phyloP scores from a whole-genome alignment of 2,329 filamentous ascomycete species.

The Coniochaeta sp. region DNA sequence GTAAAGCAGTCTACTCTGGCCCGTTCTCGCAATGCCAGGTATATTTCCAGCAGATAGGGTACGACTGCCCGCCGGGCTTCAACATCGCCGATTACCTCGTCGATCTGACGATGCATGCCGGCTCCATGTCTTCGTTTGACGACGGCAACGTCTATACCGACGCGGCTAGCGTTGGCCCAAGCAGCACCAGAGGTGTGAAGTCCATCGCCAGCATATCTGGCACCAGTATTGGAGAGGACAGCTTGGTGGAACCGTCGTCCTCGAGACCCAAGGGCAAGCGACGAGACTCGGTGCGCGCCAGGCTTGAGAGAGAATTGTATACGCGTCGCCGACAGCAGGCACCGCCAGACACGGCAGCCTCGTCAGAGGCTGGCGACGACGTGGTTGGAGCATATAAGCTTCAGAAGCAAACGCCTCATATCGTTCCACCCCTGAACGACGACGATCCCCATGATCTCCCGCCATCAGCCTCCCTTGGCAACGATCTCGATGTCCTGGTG shows the following conservation, averaged over 20 bases:
- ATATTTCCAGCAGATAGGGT: slow-evolving; percentile 90
- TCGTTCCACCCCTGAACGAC: slow-evolving; percentile 47
- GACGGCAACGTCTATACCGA: slow-evolving; percentile 44
- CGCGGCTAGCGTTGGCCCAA: slow-evolving; percentile 65
- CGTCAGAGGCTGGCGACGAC: slow-evolving; percentile 47
- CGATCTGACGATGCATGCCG: slow-evolving; percentile 94
- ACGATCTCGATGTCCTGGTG: slow-evolving; percentile 77
- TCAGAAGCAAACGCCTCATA: slow-evolving; percentile 33
- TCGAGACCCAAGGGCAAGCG: slow-evolving; percentile 62
- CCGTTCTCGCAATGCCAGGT: slow-evolving; percentile 80
- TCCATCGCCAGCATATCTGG: slow-evolving; percentile 81
- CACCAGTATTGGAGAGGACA: slow-evolving; percentile 63
- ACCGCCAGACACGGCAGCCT: slow-evolving; percentile 53
- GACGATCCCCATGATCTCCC: slow-evolving; percentile 64
- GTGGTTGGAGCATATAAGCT: slow-evolving; percentile 44
- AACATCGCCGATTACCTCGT: slow-evolving; percentile 98
- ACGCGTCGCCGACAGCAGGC: slow-evolving; percentile 62
- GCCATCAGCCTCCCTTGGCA: slow-evolving; percentile 52
- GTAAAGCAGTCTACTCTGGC: slow-evolving; percentile 87
- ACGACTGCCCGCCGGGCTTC: slow-evolving; percentile 90
- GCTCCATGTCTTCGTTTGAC: slow-evolving; percentile 51
- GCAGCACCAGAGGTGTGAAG: slow-evolving; percentile 82
- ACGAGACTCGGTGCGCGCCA: slow-evolving; percentile 72
- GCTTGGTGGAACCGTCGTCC: slow-evolving; percentile 49
- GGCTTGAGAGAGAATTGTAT: slow-evolving; percentile 85